Base-by-base conservation (phyloP, 768 basidiomycete genomes). In the Serendipita sp. region DNA sequence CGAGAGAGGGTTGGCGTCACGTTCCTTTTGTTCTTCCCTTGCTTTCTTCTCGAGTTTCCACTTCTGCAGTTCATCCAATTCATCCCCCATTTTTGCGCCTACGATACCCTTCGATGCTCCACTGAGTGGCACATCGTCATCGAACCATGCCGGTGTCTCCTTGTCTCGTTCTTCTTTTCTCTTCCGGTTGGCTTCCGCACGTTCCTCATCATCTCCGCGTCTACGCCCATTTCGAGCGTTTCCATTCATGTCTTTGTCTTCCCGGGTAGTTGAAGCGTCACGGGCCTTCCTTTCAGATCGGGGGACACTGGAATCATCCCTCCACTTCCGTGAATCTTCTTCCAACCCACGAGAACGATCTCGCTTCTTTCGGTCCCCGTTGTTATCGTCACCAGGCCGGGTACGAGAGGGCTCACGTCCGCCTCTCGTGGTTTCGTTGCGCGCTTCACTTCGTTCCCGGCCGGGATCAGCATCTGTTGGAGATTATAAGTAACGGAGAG, bases 11-110 rank as follows among this genome's bases (percentile, higher is more conserved):
- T 51, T 51, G 10, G 28, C 56, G 4, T 0, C 56, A n/a, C 56
- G 56, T 60, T 60, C 56, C 37, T 60, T 60, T 38, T 28, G 28
- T 38, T 60, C 56, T 37, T 60, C 56, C 28, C 18, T 32, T 18
- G 56, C 56, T 30, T 60, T 60, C 34, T 60, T 60, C 30, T 60
- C 56, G 28, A 60, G 34, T n/a, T 60, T 60, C 56, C 56, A 60
- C 34, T 60, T 60, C 35, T 60, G 56, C 35, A 60, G n/a, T 35
- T 60, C 56, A 30, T 60, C 56, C 16, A 60, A 30, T 38, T 60
- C 56, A 30, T 60, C 56, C 11, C 56, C 56, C 8, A 60, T 30
- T 30, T 37, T 60, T 11, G 56, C 56, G 8, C 56, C 56, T 11
- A 60, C 56, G 34, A 60, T 60, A 10, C 56, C 56, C 34, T 60